Evolutionary conservation across 2,329 filamentous ascomycete genomes (phyloP).

Genomic region (Fusarium anguioides): DNA sequence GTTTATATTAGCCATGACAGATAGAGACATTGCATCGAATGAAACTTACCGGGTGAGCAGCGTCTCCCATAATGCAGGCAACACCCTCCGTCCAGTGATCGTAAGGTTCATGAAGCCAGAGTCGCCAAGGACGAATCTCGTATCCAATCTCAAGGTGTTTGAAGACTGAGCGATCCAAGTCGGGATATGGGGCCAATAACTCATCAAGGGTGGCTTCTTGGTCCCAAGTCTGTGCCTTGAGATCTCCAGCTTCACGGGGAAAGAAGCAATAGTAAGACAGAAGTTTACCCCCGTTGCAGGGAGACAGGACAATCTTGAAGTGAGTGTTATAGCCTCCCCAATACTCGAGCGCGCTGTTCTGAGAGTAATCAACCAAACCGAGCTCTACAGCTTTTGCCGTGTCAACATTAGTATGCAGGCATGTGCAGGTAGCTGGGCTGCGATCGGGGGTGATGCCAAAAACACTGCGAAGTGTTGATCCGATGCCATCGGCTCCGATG

Average conservation of each 20-base stretch:
- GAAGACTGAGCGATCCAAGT: neutral
- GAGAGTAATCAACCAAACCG: neutral
- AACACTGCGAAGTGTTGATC: neutral
- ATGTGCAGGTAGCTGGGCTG: neutral
- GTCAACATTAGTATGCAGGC: neutral
- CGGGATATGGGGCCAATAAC: neutral
- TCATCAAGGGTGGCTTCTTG: neutral
- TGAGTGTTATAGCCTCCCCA: neutral
- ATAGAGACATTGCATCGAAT: neutral
- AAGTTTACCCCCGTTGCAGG: constrained; percentile 1
- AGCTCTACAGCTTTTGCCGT: neutral
- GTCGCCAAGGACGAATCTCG: neutral
- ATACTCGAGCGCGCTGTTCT: neutral
- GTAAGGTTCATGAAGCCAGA: neutral
- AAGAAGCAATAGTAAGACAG: constrained; percentile 9
- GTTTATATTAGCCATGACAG: neutral
- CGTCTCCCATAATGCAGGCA: constrained; percentile 3
- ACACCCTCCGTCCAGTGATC: neutral
- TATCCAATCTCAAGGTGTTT: neutral
- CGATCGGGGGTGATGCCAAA: constrained; percentile 1
- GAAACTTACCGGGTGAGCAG: neutral
- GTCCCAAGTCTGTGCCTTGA: neutral
- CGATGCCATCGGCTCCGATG: constrained; percentile 1
- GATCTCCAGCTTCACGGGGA: neutral
- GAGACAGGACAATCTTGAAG: constrained; percentile 3